Evolutionary conservation across 768 basidiomycete genomes (phyloP).

Genomic region (Naematelia aurantialba): DNA sequence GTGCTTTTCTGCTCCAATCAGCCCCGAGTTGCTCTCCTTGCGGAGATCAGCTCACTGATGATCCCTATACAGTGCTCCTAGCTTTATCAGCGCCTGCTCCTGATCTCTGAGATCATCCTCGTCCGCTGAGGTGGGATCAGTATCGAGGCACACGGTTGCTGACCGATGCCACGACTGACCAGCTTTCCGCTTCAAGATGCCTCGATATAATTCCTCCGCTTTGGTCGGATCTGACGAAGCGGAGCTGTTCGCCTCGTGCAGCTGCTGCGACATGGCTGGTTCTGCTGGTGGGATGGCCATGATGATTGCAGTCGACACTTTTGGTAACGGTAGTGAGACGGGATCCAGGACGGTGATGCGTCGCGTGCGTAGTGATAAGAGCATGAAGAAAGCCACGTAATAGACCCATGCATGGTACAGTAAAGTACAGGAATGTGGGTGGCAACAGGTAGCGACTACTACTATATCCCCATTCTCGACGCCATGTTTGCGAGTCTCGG

Average conservation of each 20-base stretch:
- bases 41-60: slow-evolving; percentile 60
- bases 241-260: slow-evolving; percentile 60
- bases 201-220: slow-evolving; percentile 71
- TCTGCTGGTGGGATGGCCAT: slow-evolving; percentile 20
- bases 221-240: slow-evolving; percentile 57
- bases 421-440: no score
- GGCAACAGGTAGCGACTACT: no score
- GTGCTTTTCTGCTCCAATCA: slow-evolving; percentile 62
- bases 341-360: background rate
- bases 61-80: slow-evolving; percentile 82
- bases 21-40: background rate
- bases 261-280: slow-evolving; percentile 15
- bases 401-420: no score
- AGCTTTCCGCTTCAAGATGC: slow-evolving; percentile 58
- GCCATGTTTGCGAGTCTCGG: background rate
- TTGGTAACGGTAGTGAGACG: background rate
- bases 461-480: background rate
- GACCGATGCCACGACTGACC: slow-evolving; percentile 26
- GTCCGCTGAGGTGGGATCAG: slow-evolving; percentile 39
- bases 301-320: background rate
- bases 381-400: background rate
- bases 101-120: slow-evolving; percentile 70
- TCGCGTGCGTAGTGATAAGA: background rate
- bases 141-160: background rate
- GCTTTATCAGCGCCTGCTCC: slow-evolving; percentile 75